These are phyloP conservation scores for Globisporangium echinulatum DNA, from an alignment of 352 stramenopile genomes.

Conservation along the genomic window DNA sequence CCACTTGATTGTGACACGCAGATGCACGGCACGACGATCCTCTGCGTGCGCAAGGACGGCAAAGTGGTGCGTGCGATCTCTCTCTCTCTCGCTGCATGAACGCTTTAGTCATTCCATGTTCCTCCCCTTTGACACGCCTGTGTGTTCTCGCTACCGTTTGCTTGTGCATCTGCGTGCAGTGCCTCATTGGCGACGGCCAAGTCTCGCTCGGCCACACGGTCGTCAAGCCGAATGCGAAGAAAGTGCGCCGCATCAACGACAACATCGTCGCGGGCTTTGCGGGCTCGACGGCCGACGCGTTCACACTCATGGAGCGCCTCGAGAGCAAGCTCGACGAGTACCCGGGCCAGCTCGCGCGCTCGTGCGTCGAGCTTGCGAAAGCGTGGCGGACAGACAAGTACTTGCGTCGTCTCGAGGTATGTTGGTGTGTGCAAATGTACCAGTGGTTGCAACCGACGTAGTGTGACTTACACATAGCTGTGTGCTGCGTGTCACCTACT, in stretches of 20 bases:
- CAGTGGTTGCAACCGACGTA: too few relatives aligned
- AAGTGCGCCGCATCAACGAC: constrained; percentile 94
- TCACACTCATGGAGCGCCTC: constrained; percentile 97
- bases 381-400: constrained; percentile 99
- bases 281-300: constrained; percentile 95
- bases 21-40: constrained; percentile 96
- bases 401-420: constrained; percentile 91
- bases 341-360: constrained; percentile 93
- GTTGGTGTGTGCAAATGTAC: neutral
- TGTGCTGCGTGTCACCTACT: neutral
- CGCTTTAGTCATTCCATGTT: too few relatives aligned
- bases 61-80: constrained; percentile 86
- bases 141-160: neutral
- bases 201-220: constrained; percentile 94
- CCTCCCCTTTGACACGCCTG: too few relatives aligned
- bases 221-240: constrained; percentile 98
- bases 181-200: constrained; percentile 97
- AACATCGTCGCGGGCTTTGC: constrained; percentile 96
- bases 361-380: constrained; percentile 98
- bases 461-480: too few relatives aligned
- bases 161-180: constrained; percentile 21
- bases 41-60: constrained; percentile 96
- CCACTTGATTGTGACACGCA: constrained; percentile 12
- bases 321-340: constrained; percentile 98
- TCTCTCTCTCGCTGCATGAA: neutral